These are phyloP conservation scores for Pyrenopolyporus hunteri DNA, from an alignment of 495 filamentous ascomycete species.

Conservation along the genomic window DNA sequence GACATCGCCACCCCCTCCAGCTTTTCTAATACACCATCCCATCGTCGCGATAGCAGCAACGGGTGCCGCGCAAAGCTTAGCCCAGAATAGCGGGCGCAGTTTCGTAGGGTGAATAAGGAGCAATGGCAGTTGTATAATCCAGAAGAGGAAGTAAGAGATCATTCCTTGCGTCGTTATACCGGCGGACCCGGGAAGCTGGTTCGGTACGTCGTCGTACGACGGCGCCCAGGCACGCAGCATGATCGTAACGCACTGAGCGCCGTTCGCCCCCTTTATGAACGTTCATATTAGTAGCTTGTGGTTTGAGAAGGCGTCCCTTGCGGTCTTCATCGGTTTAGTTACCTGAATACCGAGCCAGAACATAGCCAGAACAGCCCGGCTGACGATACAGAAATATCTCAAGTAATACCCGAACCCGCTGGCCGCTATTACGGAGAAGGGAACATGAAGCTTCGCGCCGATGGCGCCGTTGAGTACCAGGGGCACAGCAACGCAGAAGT, in stretches of 20 bases:
- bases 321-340: not conserved
- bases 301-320: not conserved
- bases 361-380: constrained; percentile 68
- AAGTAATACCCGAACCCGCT: constrained; percentile 74
- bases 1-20: constrained; percentile 54
- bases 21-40: constrained; percentile 57
- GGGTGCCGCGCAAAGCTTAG: constrained; percentile 62
- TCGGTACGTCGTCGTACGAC: constrained; percentile 60
- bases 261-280: constrained; percentile 66
- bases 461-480: constrained; percentile 69
- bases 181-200: constrained; percentile 59
- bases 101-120: constrained; percentile 63
- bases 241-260: constrained; percentile 66
- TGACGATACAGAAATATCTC: constrained; percentile 70
- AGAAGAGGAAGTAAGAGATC: constrained; percentile 69
- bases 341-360: constrained; percentile 73
- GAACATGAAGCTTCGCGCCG: constrained; percentile 66
- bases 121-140: constrained; percentile 60
- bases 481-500: constrained; percentile 66
- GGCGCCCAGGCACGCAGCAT: constrained; percentile 76
- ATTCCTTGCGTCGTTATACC: constrained; percentile 71
- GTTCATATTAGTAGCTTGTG: not conserved
- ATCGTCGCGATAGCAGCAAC: constrained; percentile 60
- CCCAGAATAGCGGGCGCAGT: constrained; percentile 63
- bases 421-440: constrained; percentile 71